These are phyloP conservation scores for Dactylellina drechsleri DNA, from an alignment of 2,329 filamentous ascomycete species.

Conservation along the genomic window DNA sequence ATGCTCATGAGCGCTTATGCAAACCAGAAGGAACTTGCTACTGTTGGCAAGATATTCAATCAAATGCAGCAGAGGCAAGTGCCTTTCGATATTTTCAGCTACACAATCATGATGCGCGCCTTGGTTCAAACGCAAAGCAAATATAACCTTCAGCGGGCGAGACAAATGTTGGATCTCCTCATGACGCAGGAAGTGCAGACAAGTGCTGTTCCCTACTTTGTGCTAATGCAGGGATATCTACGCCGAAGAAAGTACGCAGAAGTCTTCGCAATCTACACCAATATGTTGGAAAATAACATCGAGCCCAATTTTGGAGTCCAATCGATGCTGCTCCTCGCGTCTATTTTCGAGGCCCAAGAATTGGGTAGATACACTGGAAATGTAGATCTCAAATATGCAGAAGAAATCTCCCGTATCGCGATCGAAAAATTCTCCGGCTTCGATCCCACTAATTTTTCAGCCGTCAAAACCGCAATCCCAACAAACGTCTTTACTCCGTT, in stretches of 20 bases:
- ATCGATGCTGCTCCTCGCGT: constrained; percentile 47
- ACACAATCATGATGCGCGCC: constrained; percentile 58
- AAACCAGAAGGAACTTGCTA: constrained; percentile 32
- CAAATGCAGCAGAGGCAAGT: constrained; percentile 55
- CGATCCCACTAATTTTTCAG: constrained; percentile 56
- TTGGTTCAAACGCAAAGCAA: constrained; percentile 53
- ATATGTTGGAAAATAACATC: constrained; percentile 54
- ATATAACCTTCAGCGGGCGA: constrained; percentile 35
- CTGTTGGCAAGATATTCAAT: constrained; percentile 53
- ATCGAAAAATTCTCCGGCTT: constrained; percentile 56
- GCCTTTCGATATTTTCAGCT: constrained; percentile 58
- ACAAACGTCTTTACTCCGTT: constrained; percentile 58
- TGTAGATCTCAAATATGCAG: constrained; percentile 50
- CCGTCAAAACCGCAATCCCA: constrained; percentile 56
- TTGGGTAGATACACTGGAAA: constrained; percentile 33
- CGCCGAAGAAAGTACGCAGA: constrained; percentile 55
- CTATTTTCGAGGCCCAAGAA: constrained; percentile 52
- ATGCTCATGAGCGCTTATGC: constrained; percentile 51
- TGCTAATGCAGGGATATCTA: constrained; percentile 60
- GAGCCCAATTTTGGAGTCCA: constrained; percentile 54
- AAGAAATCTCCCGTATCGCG: constrained; percentile 56
- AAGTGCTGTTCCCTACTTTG: constrained; percentile 64
- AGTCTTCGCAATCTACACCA: constrained; percentile 57
- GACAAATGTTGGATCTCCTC: constrained; percentile 56
- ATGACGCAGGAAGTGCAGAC: constrained; percentile 60